These are phyloP conservation scores for Amborella trichopoda DNA, from an alignment of 164 flowering plant species.

Conservation along the genomic window DNA sequence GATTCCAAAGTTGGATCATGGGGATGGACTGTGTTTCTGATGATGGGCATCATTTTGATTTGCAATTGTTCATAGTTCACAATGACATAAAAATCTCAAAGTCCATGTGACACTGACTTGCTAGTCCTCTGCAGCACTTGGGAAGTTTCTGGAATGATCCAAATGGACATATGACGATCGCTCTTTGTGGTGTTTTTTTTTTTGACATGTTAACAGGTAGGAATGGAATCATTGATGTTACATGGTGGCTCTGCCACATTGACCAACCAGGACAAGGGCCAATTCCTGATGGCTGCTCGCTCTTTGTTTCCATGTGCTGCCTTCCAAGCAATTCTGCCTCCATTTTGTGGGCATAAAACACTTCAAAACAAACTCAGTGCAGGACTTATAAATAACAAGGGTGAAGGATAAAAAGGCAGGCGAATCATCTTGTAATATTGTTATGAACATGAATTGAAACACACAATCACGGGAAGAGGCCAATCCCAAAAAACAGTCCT, in stretches of 20 bases:
- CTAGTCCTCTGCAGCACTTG: constrained; percentile 46
- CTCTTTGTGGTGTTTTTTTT: too few species aligned
- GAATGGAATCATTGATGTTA: too few species aligned
- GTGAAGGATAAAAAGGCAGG: constrained; percentile 15
- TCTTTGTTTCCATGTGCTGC: constrained; percentile 97
- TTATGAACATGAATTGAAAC: constrained; percentile 6
- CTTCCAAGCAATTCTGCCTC: constrained; percentile 76
- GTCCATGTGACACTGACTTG: too few species aligned
- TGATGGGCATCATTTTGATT: too few species aligned
- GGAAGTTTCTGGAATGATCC: constrained; percentile 95
- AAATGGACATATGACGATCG: constrained; percentile 87
- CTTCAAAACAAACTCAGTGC: constrained; percentile 14
- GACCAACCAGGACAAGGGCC: too few species aligned
- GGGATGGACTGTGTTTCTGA: too few species aligned
- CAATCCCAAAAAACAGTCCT: constrained; percentile 38
- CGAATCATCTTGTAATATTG: constrained; percentile 11
- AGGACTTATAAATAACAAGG: constrained; percentile 11
- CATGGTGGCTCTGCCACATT: too few species aligned
- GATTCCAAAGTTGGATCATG: too few species aligned
- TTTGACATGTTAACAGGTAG: too few species aligned
- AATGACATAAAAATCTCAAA: too few species aligned
- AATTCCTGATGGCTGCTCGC: constrained; percentile 98
- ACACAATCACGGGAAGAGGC: constrained; percentile 17
- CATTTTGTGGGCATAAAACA: constrained; percentile 36
- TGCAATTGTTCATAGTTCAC: too few species aligned